These are phyloP conservation scores for Quercus ilex DNA, from an alignment of 306 rosid genomes.

Conservation along the genomic window DNA sequence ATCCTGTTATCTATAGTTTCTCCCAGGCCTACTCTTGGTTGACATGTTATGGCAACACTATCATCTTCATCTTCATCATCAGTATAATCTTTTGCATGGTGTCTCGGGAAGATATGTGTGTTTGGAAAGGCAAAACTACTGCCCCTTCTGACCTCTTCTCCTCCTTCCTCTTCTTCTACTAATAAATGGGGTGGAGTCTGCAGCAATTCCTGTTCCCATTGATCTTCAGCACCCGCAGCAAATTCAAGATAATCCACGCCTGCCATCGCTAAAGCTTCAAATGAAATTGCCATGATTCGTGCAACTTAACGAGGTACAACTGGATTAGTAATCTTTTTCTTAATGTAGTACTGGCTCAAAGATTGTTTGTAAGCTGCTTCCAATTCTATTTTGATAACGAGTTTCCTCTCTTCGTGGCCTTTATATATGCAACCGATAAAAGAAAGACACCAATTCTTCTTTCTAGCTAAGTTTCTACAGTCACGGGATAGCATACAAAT, in stretches of 20 bases:
- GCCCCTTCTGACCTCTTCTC: neutral
- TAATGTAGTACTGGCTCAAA: neutral
- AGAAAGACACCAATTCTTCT: neutral
- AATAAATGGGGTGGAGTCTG: conserved; percentile 38
- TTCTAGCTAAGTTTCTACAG: neutral
- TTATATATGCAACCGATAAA: neutral
- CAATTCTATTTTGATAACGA: neutral
- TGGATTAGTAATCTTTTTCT: neutral
- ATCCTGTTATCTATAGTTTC: neutral
- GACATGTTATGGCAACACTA: neutral
- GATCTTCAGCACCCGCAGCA: conserved; percentile 19
- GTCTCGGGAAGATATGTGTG: neutral
- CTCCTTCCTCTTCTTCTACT: conserved; percentile 7
- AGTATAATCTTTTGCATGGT: neutral
- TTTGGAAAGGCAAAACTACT: neutral
- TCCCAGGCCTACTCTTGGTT: neutral
- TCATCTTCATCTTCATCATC: neutral
- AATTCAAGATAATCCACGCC: conserved; percentile 20
- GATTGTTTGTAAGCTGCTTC: neutral
- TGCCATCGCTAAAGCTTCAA: conserved; percentile 44
- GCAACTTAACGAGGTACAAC: neutral
- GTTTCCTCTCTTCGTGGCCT: neutral
- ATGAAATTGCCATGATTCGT: conserved; percentile 24
- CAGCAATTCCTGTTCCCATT: conserved; percentile 31
- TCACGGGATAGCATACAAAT: neutral